These are phyloP conservation scores for Pythium aquatile DNA, from an alignment of 352 stramenopile species.

Conservation along the genomic window DNA sequence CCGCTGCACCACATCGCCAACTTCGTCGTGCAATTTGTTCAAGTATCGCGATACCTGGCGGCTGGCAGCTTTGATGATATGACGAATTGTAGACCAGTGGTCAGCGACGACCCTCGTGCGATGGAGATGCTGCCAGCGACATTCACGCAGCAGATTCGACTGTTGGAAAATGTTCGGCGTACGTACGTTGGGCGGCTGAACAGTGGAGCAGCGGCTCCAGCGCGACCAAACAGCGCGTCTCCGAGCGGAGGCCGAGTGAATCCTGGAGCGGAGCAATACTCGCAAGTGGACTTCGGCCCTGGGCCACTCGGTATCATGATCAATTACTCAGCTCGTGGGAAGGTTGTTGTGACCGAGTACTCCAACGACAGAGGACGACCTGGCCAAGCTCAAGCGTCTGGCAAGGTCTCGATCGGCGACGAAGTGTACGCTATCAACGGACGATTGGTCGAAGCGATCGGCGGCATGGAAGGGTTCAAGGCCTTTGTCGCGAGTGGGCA, in stretches of 20 bases:
- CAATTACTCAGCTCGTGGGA: slow-evolving; percentile 71
- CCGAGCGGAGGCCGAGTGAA: neutral
- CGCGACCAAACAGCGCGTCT: neutral
- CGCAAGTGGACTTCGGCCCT: slow-evolving; percentile 65
- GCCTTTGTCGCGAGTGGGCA: slow-evolving; percentile 50
- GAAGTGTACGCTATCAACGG: slow-evolving; percentile 81
- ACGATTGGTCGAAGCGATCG: slow-evolving; percentile 45
- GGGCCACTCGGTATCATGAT: slow-evolving; percentile 82
- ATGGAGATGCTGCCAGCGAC: slow-evolving; percentile 62
- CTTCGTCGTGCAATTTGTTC: slow-evolving; percentile 76
- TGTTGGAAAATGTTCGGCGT: slow-evolving; percentile 62
- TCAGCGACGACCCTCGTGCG: slow-evolving; percentile 30
- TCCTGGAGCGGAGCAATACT: slow-evolving; percentile 31
- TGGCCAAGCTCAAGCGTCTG: slow-evolving; percentile 69
- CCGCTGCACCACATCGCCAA: slow-evolving; percentile 73
- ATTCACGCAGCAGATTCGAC: slow-evolving; percentile 69
- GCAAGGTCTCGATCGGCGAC: slow-evolving; percentile 69
- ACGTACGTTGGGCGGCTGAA: slow-evolving; percentile 20
- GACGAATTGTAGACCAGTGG: slow-evolving; percentile 52
- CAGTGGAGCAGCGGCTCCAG: neutral
- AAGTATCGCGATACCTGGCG: slow-evolving; percentile 57
- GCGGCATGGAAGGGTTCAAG: slow-evolving; percentile 86
- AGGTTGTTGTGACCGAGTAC: slow-evolving; percentile 81
- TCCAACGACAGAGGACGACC: slow-evolving; percentile 65
- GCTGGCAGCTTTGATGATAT: slow-evolving; percentile 59